Evolutionary conservation across 2,329 filamentous ascomycete species (phyloP), one percentile per base, ranked within the genome.

Genomic region (Apiospora arundinis): DNA sequence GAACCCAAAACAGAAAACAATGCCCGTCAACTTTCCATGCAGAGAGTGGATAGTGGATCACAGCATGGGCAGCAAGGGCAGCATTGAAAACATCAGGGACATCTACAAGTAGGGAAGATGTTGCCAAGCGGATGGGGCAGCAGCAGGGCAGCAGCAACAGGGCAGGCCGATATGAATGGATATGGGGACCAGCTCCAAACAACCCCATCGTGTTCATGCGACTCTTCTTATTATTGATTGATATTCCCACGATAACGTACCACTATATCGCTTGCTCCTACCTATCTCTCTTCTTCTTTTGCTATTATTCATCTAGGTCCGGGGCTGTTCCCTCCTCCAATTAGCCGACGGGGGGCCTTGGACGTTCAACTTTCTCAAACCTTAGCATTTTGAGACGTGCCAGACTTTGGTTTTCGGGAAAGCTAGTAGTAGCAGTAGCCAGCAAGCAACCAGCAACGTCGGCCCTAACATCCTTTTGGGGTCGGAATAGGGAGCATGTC

Each of bases 61-160:
- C 32, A 32, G 8, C 28, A 7, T 60, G 7, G 49, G 12, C 16
- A 32, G 8, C 28, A 7, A 37, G 7, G 49, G 12, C 16, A 32
- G 49, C 52, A 60, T 60, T 60, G 52, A 60, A 60, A 37, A 60
- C 49, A 37, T 60, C 25, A n/a, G n/a, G n/a, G n/a, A n/a, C n/a
- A n/a, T n/a, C n/a, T n/a, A n/a, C n/a, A n/a, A n/a, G n/a, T n/a
- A n/a, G n/a, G n/a, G n/a, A n/a, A 37, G 52, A 60, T 52, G 48
- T 52, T 14, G 48, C 48, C 48, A 52, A 52, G 48, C 23, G 48
- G 52, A 60, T 37, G 52, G 52, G 52, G 52, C 52, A 37, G 28
- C 32, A 32, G n/a, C n/a, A n/a, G n/a, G n/a, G n/a, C n/a, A n/a
- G n/a, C n/a, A n/a, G n/a, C n/a, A 32, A 6, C 32, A 32, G 32